Evolutionary conservation across 176 grass and related monocot genomes (phyloP), one percentile per base, ranked within the genome.

Genomic region (Themeda triandra): DNA sequence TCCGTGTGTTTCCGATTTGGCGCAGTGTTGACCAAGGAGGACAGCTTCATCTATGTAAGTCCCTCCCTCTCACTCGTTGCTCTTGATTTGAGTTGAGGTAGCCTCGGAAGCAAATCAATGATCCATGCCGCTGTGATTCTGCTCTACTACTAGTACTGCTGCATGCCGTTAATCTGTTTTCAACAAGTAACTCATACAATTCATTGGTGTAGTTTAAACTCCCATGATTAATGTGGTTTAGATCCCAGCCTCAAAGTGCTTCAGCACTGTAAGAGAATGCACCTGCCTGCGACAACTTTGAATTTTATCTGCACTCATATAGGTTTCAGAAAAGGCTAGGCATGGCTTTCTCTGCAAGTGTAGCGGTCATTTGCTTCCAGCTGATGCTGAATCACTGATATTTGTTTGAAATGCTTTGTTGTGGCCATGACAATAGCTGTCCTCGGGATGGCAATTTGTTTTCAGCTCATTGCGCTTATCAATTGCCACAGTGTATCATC

Each of bases 31-130:
- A 88, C 69, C 41, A 97, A 88, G 84, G 92, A 97, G 75, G 92
- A 95, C 69, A 86, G 91, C 83, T 96, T 87, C 91, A 99, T 99
- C 46, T 99, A 91, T 29, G 96, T 96, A 59, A 92, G 87, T 69
- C 3, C 24, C 14, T 53, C 62, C 25, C 8, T 12, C 29, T 8
- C 15, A 29, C 40, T 4, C 18, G 44, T 49, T 48, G 70, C 49
- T 73, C 25, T 49, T 49, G 3, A 30, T 10, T 29, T 8, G 7
- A 29, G 37, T 71, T 42, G 68, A 42, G 12, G 23, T 14, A 8
- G 10, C 37, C 36, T 2, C 11, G 23, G 23, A 41, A 62, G 25
- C 60, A 59, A 14, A 71, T 0, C n/a, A 1, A 28, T 45, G 41
- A 5, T 25, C 56, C 9, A 24, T 59, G 48, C 40, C 24, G 46